Evolutionary conservation across 2,329 filamentous ascomycete species (phyloP).

Genomic region (Septoria petroselini): DNA sequence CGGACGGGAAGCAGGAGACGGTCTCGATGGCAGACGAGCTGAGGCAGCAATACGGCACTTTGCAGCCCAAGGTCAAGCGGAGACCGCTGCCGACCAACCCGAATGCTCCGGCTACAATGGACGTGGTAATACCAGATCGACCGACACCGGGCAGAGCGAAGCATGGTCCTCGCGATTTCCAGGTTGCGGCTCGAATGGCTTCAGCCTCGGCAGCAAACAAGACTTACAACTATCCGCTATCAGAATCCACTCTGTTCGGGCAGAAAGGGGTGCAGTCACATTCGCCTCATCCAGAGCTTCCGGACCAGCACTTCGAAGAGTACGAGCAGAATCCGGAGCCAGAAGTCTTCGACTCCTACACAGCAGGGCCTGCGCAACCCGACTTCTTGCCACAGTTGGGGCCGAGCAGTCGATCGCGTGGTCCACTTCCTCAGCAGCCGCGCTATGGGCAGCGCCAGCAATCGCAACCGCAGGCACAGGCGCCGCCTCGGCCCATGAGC

Average conservation of each 20-base stretch:
- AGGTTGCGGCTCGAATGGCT: conserved; percentile 27
- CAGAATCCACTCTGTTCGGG: conserved; percentile 24
- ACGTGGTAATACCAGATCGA: conserved; percentile 31
- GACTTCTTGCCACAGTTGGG: conserved; percentile 38
- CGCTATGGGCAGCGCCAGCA: conserved; percentile 21
- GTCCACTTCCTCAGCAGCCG: conserved; percentile 31
- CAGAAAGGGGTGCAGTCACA: conserved; percentile 20
- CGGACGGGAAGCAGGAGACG: conserved; percentile 57
- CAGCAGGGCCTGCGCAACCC: conserved; percentile 44
- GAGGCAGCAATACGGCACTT: conserved; percentile 27
- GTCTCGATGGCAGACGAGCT: conserved; percentile 31
- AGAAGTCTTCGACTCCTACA: conserved; percentile 31
- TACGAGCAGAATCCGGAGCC: conserved; percentile 24
- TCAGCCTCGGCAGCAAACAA: conserved; percentile 29
- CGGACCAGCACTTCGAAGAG: conserved; percentile 20
- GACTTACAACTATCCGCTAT: conserved; percentile 28
- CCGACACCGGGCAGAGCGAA: conserved; percentile 32
- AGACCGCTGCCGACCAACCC: conserved; percentile 81
- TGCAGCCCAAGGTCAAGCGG: conserved; percentile 60
- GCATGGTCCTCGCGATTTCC: conserved; percentile 36
- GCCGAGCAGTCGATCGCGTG: conserved; percentile 33
- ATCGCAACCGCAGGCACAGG: conserved; percentile 27
- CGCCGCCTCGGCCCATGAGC: conserved; percentile 23
- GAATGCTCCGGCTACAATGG: conserved; percentile 40
- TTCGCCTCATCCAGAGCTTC: conserved; percentile 7